Base-by-base conservation (phyloP, 2,329 filamentous ascomycete genomes). In the Xylariaceae sp. region DNA sequence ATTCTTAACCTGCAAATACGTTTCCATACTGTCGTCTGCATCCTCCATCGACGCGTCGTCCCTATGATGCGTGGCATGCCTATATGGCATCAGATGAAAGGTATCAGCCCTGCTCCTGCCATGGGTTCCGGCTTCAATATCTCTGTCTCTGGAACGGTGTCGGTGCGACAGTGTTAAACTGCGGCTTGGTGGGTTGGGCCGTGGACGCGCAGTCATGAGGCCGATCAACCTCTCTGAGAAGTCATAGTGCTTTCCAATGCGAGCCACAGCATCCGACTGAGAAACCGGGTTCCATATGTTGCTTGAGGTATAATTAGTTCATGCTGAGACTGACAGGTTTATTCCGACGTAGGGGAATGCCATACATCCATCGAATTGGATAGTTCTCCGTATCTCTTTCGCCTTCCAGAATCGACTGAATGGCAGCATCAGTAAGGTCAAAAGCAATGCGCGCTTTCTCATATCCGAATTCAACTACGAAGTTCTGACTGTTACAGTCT, bases 301-400 rank as follows among this genome's bases (percentile, higher is more conserved):
- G 65, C 83, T 86, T 62, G 42, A 35, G 2, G 15, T 4, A 13
- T 23, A 53, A 35, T 65, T 47, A 70, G 65, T 51, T 15, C 34
- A 44, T 42, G 13, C 44, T 11, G 11, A 23, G 6, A 23, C 8
- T 9, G 52, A 34, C 9, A 18, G 6, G 15, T 13, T n/a, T 37
- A 34, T 39, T 4, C 15, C 35, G 37, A 10, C 17, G 4, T 45
- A 13, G 34, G 51, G 50, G 10, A 8, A n/a, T 48, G 63, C 68
- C 83, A 71, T 74, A 85, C 83, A 91, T 89, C 88, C 88, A 92
- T 71, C 88, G 79, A 3, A 88, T 85, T 2, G 73, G 73, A 45
- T 67, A 67, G 1, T 70, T 61, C 77, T 80, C 51, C 79, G 73
- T 53, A 75, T 77, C 56, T 44, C 68, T 49, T 54, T 68, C 62